Base-by-base conservation (phyloP, 2,329 filamentous ascomycete genomes). In the Claviceps africana region DNA sequence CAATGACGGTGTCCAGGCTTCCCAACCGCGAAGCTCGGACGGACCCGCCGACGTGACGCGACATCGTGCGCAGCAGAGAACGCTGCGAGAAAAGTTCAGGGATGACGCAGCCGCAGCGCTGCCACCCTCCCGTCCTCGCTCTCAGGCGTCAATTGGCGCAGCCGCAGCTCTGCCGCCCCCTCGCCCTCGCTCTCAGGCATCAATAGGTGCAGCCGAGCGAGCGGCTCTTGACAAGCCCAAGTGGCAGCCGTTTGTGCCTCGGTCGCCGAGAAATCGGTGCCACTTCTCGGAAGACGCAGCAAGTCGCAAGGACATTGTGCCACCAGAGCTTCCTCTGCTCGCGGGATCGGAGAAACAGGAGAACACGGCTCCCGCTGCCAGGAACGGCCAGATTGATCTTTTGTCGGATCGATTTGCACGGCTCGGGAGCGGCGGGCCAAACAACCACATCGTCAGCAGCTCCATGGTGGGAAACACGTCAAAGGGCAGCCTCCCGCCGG, bases 401-500 rank as follows among this genome's bases (percentile, higher is more conserved):
- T 54, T 77, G 7, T 66, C 70, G 47, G 66, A 72, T 54, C 68
- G 65, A 11, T 77, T 73, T 56, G 70, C 69, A 9, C 68, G 69
- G 9, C 64, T 77, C 1, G 74, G 72, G 7, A 69, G 64, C 1
- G 63, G 68, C 4, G 65, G 70, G 7, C 49, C 56, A 22, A 64
- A 67, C 51, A 55, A 51, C 37, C 64, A 54, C 19, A 52, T 52
- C 28, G 53, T 52, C 31, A 55, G 49, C 48, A 59, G 56, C 52
- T 57, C 68, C 30, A 61, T 66, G 50, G 55, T 65, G 30, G 66
- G 61, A 22, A 72, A 72, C 49, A 63, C 67, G 5, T 68, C 72
- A 4, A 71, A 70, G 53, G 69, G 70, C 22, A 65, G 64, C 2
- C 59, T 81, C 13, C 69, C 77, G 9, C 71, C 74, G 3, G 74